These are phyloP conservation scores for Stromatinia cepivora DNA, from an alignment of 2,329 filamentous ascomycete species.

Conservation along the genomic window DNA sequence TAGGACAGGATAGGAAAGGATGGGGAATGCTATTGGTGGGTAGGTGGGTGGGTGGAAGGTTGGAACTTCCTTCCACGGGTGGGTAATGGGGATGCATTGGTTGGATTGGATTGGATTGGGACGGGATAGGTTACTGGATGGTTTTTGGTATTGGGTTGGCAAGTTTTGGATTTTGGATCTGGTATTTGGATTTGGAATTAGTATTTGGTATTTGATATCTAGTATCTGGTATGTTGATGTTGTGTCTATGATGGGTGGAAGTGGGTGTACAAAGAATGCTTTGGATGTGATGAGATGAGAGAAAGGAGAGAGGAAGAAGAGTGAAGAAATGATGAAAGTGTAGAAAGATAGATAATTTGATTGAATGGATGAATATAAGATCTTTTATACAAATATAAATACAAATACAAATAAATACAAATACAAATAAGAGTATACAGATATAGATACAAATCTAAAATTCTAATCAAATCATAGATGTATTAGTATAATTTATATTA, in stretches of 20 bases:
- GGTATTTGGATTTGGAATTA: neutral
- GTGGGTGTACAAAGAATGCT: neutral
- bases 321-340: neutral
- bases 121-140: neutral
- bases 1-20: too few relatives aligned
- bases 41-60: neutral
- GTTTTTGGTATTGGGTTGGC: neutral
- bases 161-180: neutral
- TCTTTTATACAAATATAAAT: neutral
- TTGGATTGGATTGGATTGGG: neutral
- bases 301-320: neutral
- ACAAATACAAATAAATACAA: neutral
- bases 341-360: neutral
- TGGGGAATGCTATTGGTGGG: neutral
- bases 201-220: neutral
- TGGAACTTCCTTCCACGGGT: neutral
- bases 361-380: neutral
- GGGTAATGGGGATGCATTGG: conserved; percentile 9
- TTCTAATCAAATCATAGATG: too few relatives aligned
- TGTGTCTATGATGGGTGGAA: neutral
- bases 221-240: neutral
- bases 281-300: neutral
- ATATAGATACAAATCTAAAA: neutral
- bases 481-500: too few relatives aligned
- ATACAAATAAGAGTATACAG: neutral